A percentile compares a stretch with the other conserved stretches of the same genome.
phyloP scores from a whole-genome alignment of 306 rosid genomes.

The Oemleria cerasiformis region DNA sequence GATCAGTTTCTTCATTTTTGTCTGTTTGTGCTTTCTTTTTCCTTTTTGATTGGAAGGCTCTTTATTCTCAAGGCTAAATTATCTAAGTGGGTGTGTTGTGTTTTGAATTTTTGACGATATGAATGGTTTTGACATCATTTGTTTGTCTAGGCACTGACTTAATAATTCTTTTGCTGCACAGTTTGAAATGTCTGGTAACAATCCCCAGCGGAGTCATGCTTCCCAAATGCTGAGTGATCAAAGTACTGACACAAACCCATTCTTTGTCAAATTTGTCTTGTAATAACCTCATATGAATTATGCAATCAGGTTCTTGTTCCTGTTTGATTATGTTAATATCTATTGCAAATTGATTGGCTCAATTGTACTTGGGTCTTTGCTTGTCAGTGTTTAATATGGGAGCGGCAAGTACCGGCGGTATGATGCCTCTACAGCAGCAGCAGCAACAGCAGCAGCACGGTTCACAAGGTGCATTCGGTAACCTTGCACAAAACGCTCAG shows the following conservation, averaged over 20 bases:
- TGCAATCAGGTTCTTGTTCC: slow-evolving; percentile 1
- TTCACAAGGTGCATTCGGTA: slow-evolving; percentile 74
- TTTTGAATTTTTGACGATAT: neutral
- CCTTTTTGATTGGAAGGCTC: neutral
- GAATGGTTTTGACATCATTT: neutral
- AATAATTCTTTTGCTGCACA: slow-evolving; percentile 29
- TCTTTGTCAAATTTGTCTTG: neutral
- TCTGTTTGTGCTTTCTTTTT: neutral
- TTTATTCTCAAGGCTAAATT: neutral
- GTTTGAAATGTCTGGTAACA: slow-evolving; percentile 74
- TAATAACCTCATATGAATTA: neutral
- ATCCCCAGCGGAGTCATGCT: slow-evolving; percentile 76
- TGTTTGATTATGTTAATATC: neutral
- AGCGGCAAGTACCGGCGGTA: slow-evolving; percentile 61
- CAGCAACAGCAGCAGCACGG: slow-evolving; percentile 52
- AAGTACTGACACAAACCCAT: slow-evolving; percentile 47
- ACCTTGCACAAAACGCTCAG: slow-evolving; percentile 69
- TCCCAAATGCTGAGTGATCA: slow-evolving; percentile 82
- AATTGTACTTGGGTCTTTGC: slow-evolving; percentile 23
- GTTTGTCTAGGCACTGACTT: slow-evolving; percentile 2
- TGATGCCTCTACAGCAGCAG: slow-evolving; percentile 62
- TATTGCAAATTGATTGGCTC: slow-evolving; percentile 6
- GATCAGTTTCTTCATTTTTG: neutral
- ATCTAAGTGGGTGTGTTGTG: neutral
- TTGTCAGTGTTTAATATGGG: slow-evolving; percentile 89